Evolutionary conservation across 1,284 basidiomycete genomes (phyloP).

Genomic region (Leccinum laetum): DNA sequence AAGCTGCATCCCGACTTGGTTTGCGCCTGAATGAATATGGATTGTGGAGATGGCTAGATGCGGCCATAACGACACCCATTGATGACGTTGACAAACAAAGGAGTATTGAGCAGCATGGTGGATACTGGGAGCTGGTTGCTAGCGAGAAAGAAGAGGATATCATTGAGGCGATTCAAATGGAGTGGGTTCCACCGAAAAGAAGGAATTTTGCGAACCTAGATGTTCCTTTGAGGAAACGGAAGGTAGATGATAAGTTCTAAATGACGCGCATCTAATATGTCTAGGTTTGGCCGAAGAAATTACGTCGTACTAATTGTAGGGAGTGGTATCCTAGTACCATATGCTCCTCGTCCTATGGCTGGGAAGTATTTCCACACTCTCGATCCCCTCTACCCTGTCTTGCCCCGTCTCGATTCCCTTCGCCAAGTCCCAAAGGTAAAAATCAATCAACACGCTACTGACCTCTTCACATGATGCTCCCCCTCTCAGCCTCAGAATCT

Average conservation of each 20-base stretch:
- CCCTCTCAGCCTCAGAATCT: slow-evolving; percentile 27
- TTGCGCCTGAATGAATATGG: slow-evolving; percentile 57
- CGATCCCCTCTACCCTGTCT: slow-evolving; percentile 54
- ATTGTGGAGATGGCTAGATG: slow-evolving; percentile 50
- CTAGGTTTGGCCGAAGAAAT: slow-evolving; percentile 1
- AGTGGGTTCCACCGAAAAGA: slow-evolving; percentile 29
- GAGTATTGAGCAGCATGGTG: slow-evolving; percentile 15
- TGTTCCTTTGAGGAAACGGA: slow-evolving; percentile 7
- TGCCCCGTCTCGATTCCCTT: slow-evolving; percentile 68
- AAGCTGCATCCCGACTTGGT: slow-evolving; percentile 41
- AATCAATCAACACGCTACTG: slow-evolving; percentile 81
- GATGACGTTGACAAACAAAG: slow-evolving; percentile 5
- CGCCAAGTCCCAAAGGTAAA: slow-evolving; percentile 84
- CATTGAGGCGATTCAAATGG: slow-evolving; percentile 26
- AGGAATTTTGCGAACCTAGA: slow-evolving; percentile 24
- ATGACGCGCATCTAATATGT: background rate
- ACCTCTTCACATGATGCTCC: slow-evolving; percentile 36
- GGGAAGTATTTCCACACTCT: slow-evolving; percentile 61
- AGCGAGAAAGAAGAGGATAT: slow-evolving; percentile 27
- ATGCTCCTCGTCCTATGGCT: slow-evolving; percentile 79
- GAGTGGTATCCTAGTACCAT: slow-evolving; percentile 62
- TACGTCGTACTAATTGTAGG: slow-evolving; percentile 12
- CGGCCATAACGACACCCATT: background rate
- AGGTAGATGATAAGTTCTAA: slow-evolving; percentile 8
- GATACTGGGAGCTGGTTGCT: slow-evolving; percentile 23